Conservation (phyloP, 78 protist species). For the Guillardia theta region DNA sequence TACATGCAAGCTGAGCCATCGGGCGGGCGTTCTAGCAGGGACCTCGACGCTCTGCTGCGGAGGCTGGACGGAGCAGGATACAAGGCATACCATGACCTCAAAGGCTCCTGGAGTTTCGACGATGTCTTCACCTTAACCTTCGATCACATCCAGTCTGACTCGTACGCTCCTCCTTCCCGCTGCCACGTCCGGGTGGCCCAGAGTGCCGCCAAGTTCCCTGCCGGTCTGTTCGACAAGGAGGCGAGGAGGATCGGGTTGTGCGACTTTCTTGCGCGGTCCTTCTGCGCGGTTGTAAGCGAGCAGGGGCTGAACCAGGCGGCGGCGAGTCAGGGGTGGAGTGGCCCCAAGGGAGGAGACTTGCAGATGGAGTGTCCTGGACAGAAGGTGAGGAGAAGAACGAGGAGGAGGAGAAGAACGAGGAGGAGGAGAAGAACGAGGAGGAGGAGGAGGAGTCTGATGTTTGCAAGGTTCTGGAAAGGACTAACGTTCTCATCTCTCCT, state of each 20-base stretch:
- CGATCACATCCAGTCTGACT: conserved; percentile 45
- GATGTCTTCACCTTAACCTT: not conserved
- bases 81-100: not conserved
- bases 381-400: not conserved
- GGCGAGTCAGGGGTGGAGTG: not conserved
- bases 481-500: not conserved
- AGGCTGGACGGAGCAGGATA: not conserved
- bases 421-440: not conserved
- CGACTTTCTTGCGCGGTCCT: conserved; percentile 35
- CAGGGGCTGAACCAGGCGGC: conserved; percentile 42
- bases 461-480: conserved; percentile 44
- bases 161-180: conserved; percentile 49
- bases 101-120: not conserved
- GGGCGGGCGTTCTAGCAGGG: not conserved
- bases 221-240: not conserved
- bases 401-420: not conserved
- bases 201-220: not conserved
- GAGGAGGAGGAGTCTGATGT: not conserved
- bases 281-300: not conserved
- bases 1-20: not conserved
- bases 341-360: conserved; percentile 56
- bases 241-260: not conserved
- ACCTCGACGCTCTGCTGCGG: not conserved
- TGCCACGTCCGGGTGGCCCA: not conserved
- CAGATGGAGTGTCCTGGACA: conserved; percentile 50